Conservation (phyloP, 768 basidiomycete species). For the Ramaria sp. region DNA sequence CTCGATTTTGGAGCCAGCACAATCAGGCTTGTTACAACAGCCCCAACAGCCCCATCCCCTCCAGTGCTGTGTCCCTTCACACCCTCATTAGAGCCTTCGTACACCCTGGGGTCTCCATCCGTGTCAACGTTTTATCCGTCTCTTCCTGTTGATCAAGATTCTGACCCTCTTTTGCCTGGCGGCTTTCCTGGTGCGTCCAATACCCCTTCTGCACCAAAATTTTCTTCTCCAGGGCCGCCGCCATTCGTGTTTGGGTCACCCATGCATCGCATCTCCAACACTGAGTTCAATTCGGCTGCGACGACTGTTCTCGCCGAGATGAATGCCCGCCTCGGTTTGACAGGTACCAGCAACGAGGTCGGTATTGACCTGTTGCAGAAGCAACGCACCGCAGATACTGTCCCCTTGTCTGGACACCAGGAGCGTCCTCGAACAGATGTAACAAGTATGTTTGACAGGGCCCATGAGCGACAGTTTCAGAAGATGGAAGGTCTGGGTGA, state of each 20-base stretch:
- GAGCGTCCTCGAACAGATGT: neutral
- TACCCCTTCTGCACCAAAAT: conserved; percentile 14
- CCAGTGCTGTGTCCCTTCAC: conserved; percentile 24
- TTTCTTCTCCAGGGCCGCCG: conserved; percentile 13
- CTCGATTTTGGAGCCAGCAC: conserved; percentile 18
- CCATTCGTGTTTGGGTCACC: conserved; percentile 77
- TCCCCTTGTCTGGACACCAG: neutral
- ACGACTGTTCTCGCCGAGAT: conserved; percentile 72
- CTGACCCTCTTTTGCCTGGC: conserved; percentile 25
- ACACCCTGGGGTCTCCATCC: conserved; percentile 57
- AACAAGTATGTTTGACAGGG: conserved; percentile 37
- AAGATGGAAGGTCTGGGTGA: conserved; percentile 70
- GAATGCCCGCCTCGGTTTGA: conserved; percentile 56
- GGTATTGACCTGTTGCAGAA: conserved; percentile 33
- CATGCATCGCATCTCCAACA: conserved; percentile 47
- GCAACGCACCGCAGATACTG: neutral
- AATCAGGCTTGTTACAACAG: conserved; percentile 31
- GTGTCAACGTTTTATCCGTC: conserved; percentile 37
- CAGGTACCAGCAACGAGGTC: conserved; percentile 39
- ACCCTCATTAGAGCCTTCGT: conserved; percentile 54
- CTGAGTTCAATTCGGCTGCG: conserved; percentile 56
- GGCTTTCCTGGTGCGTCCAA: conserved; percentile 2
- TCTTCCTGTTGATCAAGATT: conserved; percentile 25
- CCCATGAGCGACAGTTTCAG: conserved; percentile 53
- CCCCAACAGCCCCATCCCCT: neutral